phyloP scores from a whole-genome alignment of 2,329 filamentous ascomycete genomes.

The Teratosphaeria gauchensis region DNA sequence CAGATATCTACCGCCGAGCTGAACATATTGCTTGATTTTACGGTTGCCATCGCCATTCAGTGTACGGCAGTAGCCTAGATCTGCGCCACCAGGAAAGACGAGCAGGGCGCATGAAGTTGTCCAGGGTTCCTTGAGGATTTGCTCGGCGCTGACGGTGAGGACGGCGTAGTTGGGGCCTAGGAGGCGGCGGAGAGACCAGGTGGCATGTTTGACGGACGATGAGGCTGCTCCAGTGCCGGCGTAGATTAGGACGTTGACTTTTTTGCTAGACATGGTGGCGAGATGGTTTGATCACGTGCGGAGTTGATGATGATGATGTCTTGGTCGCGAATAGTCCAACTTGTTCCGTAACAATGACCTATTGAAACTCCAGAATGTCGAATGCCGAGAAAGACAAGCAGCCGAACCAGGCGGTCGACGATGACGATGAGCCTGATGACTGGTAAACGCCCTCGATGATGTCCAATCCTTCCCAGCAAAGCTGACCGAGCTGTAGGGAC shows the following conservation, averaged over 20 bases:
- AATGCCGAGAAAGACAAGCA: neutral
- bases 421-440: constrained; percentile 87
- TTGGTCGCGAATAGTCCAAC: neutral
- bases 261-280: constrained; percentile 51
- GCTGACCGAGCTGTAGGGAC: constrained; percentile 53
- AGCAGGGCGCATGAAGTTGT: constrained; percentile 74
- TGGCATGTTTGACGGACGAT: constrained; percentile 81
- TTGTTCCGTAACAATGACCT: neutral
- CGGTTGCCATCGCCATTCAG: constrained; percentile 84
- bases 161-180: constrained; percentile 89
- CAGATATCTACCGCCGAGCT: constrained; percentile 73
- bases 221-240: constrained; percentile 77
- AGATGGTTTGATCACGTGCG: neutral
- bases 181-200: constrained; percentile 75
- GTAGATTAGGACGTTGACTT: constrained; percentile 88
- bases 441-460: constrained; percentile 53
- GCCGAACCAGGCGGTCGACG: constrained; percentile 27
- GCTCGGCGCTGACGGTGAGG: constrained; percentile 67
- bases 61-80: constrained; percentile 78
- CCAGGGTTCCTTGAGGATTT: constrained; percentile 88
- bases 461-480: neutral
- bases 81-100: constrained; percentile 89
- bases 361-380: neutral
- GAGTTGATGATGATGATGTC: neutral
- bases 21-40: constrained; percentile 74